phyloP scores from a whole-genome alignment of 768 basidiomycete genomes.

The Dacryopinax primogenitus region DNA sequence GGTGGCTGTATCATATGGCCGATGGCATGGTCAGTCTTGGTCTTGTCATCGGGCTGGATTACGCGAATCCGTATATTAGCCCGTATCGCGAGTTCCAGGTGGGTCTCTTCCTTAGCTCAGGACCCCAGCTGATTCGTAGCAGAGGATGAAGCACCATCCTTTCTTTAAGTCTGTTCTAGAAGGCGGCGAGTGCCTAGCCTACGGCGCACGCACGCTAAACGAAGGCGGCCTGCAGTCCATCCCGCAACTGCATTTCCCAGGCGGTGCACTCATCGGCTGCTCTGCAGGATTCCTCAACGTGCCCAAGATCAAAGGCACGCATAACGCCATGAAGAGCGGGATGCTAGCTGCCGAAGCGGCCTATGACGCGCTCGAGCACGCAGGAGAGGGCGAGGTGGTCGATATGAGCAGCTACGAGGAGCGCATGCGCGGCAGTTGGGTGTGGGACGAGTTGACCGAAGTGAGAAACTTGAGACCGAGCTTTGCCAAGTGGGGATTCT shows the following conservation, averaged over 20 bases:
- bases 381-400: conserved; percentile 25
- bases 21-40: conserved; percentile 82
- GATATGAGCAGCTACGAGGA: conserved; percentile 66
- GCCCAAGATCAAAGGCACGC: conserved; percentile 96
- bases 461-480: conserved; percentile 85
- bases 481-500: conserved; percentile 73
- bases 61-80: conserved; percentile 81
- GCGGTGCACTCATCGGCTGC: conserved; percentile 89
- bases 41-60: conserved; percentile 86
- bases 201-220: conserved; percentile 78
- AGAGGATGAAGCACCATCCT: conserved; percentile 94
- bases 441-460: conserved; percentile 72
- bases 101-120: conserved; percentile 19
- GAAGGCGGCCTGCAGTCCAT: conserved; percentile 91
- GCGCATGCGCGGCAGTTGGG: conserved; percentile 64
- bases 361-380: conserved; percentile 41
- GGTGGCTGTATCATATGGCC: conserved; percentile 92
- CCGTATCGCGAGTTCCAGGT: conserved; percentile 92
- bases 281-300: conserved; percentile 93
- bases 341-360: conserved; percentile 93
- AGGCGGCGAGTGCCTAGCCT: conserved; percentile 67
- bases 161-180: conserved; percentile 72
- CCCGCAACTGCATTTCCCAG: conserved; percentile 78
- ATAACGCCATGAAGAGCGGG: conserved; percentile 98
- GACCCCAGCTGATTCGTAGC: background rate